These are phyloP conservation scores for Takashimella tepidaria DNA, from an alignment of 1,284 basidiomycete genomes.

Conservation along the genomic window DNA sequence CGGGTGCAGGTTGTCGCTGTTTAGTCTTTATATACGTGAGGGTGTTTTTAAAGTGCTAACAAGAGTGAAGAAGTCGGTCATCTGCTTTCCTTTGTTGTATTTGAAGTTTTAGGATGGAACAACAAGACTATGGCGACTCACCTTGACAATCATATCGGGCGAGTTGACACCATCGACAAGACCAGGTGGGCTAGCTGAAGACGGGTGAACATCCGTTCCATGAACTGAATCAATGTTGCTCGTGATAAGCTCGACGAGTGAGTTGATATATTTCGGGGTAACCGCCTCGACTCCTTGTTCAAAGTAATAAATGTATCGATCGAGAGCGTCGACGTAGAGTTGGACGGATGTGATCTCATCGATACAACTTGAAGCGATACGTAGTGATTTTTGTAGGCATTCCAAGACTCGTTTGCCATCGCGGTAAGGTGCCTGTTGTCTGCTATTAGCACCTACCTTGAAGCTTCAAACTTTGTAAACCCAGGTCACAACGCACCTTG, in stretches of 20 bases:
- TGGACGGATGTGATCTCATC: slow-evolving; percentile 92
- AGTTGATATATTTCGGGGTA: slow-evolving; percentile 89
- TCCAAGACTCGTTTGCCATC: slow-evolving; percentile 93
- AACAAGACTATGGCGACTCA: slow-evolving; percentile 20
- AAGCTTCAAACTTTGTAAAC: neutral
- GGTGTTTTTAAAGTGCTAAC: slow-evolving; percentile 85
- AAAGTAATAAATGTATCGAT: slow-evolving; percentile 86
- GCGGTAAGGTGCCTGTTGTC: slow-evolving; percentile 73
- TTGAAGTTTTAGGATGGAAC: neutral
- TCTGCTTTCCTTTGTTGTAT: too few species aligned
- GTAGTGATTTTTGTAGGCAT: slow-evolving; percentile 86
- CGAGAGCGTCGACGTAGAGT: slow-evolving; percentile 87
- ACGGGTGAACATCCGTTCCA: slow-evolving; percentile 75
- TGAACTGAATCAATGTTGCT: slow-evolving; percentile 82
- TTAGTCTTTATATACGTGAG: slow-evolving; percentile 64
- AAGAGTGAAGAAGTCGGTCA: too few species aligned
- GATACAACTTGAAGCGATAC: slow-evolving; percentile 87
- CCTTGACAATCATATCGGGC: slow-evolving; percentile 72
- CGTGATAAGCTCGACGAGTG: slow-evolving; percentile 85
- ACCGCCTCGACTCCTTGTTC: slow-evolving; percentile 86
- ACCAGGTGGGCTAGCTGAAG: slow-evolving; percentile 70
- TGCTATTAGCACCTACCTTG: neutral
- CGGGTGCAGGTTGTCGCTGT: slow-evolving; percentile 45
- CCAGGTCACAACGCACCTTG: slow-evolving; percentile 36
- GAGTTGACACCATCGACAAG: slow-evolving; percentile 84